Base-by-base conservation (phyloP, 441 rosid species). In the Adansonia gregorii region DNA sequence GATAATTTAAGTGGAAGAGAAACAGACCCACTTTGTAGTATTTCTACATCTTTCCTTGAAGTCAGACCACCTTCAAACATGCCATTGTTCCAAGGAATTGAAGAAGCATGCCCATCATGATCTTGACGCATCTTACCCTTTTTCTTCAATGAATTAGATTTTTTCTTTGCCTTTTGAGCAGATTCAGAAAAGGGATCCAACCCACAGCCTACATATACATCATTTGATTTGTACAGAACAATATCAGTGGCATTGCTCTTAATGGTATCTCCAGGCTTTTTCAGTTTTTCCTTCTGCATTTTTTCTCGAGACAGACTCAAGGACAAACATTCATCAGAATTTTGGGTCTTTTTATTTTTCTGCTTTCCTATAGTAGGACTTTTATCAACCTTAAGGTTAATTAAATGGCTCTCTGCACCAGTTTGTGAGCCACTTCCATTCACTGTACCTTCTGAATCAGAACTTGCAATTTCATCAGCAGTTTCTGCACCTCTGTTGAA, bases 101-200 rank as follows among this genome's bases (percentile, higher is more conserved):
- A 74, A 51, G 85, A 77, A 78, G 74, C 85, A 74, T 77, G 87
- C 58, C 66, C 83, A 70, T 80, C 86, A 73, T 77, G 87, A 75
- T 70, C 70, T 52, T 63, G 82, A 56, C 80, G 80, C 75, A 79
- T 82, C 85, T 90, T 89, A 66, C 67, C 73, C 86, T 90, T 94
- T 88, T 84, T 90, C 85, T 78, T 86, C 63, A 76, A 79, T 74
- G 73, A 74, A 76, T 75, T 56, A 46, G 76, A 84, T 80, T 82
- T 87, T 83, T 67, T 83, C 79, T 89, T 91, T 48, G 79, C 76
- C 78, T 83, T 83, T 73, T 78, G 88, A 41, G 80, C 72, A 66
- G 81, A 82, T 73, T 85, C 79, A 56, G 82, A 84, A 64, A 85
- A 81, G 81, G 87, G 63, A 82, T 66, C 79, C 12, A 56, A 76